These are phyloP conservation scores for Cyberlindnera xylosilytica DNA, from an alignment of 805 yeast genomes.

Conservation along the genomic window DNA sequence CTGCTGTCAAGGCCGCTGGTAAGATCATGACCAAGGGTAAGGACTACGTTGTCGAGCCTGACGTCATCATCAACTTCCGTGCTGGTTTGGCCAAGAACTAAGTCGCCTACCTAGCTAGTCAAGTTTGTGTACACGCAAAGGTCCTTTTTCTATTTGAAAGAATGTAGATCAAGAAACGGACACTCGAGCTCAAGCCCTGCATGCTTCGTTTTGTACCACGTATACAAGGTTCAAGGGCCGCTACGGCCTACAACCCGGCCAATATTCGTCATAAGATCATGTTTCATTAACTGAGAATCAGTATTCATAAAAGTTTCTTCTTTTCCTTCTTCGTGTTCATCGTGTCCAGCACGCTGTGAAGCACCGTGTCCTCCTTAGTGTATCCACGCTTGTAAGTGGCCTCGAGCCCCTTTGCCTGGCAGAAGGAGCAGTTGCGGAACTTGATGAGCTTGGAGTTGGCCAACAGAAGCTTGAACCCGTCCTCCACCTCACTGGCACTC, in stretches of 20 bases:
- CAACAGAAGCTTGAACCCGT: conserved; percentile 15
- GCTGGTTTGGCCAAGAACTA: conserved; percentile 82
- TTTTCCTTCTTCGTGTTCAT: background rate
- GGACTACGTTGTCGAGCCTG: conserved; percentile 92
- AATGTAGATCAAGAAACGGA: too few species aligned
- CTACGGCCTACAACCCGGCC: too few species aligned
- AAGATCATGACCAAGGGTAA: conserved; percentile 90
- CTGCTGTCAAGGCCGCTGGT: conserved; percentile 81
- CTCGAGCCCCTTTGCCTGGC: conserved; percentile 10
- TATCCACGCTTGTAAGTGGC: conserved; percentile 17
- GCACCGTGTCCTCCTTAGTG: conserved; percentile 19
- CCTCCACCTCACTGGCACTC: conserved; percentile 1
- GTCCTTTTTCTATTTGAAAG: too few species aligned
- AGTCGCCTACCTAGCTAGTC: too few species aligned
- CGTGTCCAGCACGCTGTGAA: conserved; percentile 5
- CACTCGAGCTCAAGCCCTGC: too few species aligned
- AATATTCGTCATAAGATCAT: too few species aligned
- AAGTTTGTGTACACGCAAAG: too few species aligned
- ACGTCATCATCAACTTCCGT: conserved; percentile 87
- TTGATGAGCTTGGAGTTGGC: conserved; percentile 17
- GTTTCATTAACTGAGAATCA: too few species aligned
- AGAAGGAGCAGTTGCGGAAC: conserved; percentile 20
- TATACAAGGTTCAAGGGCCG: too few species aligned
- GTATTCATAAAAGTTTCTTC: background rate
- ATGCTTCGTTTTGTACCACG: too few species aligned